Evolutionary conservation across 768 basidiomycete genomes (phyloP).

Genomic region (Sporobolomyces pararoseus): DNA sequence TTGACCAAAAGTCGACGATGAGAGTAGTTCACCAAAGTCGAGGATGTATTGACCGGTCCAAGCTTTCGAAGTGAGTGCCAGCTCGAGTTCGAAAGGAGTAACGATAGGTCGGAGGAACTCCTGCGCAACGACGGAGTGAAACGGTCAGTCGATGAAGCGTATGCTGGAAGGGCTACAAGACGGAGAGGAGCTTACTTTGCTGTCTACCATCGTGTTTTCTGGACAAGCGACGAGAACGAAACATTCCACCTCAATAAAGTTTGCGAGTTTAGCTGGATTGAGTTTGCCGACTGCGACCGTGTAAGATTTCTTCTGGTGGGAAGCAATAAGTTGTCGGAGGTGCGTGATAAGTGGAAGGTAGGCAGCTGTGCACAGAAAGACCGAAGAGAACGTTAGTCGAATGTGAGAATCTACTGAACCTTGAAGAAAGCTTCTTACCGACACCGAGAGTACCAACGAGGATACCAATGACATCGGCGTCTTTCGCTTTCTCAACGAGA

Average conservation of each 20-base stretch:
- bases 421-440: conserved; percentile 53
- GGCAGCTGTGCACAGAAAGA: conserved; percentile 53
- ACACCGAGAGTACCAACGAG: conserved; percentile 91
- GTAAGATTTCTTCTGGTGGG: conserved; percentile 79
- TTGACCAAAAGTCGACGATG: conserved; percentile 44
- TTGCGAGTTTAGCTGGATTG: conserved; percentile 88
- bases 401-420: not conserved
- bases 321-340: conserved; percentile 66
- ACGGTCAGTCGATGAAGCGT: too few species aligned
- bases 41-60: conserved; percentile 61
- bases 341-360: conserved; percentile 81
- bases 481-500: conserved; percentile 76
- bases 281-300: conserved; percentile 93
- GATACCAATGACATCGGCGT: conserved; percentile 91
- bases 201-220: conserved; percentile 76
- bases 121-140: too few species aligned
- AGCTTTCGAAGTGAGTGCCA: conserved; percentile 67
- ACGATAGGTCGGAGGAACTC: conserved; percentile 88
- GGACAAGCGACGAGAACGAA: conserved; percentile 92
- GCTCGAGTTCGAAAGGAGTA: conserved; percentile 83
- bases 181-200: conserved; percentile 55
- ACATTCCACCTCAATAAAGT: conserved; percentile 93
- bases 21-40: conserved; percentile 36
- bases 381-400: not conserved
- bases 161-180: too few species aligned